A percentile compares a stretch with the other conserved stretches of the same genome.
These are phyloP conservation scores for Aspergillus flavus DNA, from an alignment of 2,329 filamentous ascomycete genomes.

Conservation along the genomic window DNA sequence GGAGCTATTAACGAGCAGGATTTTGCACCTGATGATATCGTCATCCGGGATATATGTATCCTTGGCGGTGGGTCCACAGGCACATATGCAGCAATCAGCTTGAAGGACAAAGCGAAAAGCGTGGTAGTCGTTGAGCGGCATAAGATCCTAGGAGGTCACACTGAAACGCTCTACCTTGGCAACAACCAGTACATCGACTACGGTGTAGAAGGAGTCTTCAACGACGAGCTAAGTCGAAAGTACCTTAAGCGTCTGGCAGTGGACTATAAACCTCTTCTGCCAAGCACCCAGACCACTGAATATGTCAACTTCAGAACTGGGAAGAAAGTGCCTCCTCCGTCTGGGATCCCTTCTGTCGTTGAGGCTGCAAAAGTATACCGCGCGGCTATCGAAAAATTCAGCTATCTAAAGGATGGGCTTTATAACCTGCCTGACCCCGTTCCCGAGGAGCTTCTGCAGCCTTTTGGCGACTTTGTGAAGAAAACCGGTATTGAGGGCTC, in stretches of 20 bases:
- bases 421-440: slow-evolving; percentile 44
- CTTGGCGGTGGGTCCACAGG: slow-evolving; percentile 41
- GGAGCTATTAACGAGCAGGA: background rate
- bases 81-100: slow-evolving; percentile 35
- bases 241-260: slow-evolving; percentile 35
- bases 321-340: slow-evolving; percentile 15
- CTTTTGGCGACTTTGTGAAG: slow-evolving; percentile 23
- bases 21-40: slow-evolving; percentile 11
- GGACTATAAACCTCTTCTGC: slow-evolving; percentile 17
- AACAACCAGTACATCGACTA: slow-evolving; percentile 35
- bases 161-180: slow-evolving; percentile 33
- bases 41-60: slow-evolving; percentile 36
- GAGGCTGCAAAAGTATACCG: slow-evolving; percentile 14
- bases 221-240: slow-evolving; percentile 33
- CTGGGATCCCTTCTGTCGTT: background rate
- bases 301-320: slow-evolving; percentile 33
- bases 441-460: slow-evolving; percentile 19
- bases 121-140: slow-evolving; percentile 41
- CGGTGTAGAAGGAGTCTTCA: slow-evolving; percentile 35
- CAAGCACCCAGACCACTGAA: slow-evolving; percentile 20
- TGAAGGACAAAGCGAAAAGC: slow-evolving; percentile 34
- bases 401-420: slow-evolving; percentile 8
- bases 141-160: slow-evolving; percentile 38
- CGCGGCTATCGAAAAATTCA: slow-evolving; percentile 14
- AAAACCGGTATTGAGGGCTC: slow-evolving; percentile 13